These are phyloP conservation scores for Silene conica DNA, from an alignment of 148 eudicot species.

Conservation along the genomic window DNA sequence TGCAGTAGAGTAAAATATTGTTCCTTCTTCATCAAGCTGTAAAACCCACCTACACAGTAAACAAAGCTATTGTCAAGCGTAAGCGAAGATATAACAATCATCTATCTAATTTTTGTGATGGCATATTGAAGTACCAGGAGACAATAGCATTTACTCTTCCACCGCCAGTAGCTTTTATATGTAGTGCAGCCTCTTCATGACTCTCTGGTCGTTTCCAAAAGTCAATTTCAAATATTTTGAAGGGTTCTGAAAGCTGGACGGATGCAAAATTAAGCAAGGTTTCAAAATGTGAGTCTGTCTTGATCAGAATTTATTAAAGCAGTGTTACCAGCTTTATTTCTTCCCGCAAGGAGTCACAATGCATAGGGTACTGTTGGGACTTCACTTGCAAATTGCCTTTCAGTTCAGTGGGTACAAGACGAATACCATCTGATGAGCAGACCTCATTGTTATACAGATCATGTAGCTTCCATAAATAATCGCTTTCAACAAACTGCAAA, in stretches of 20 bases:
- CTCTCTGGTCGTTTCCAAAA: conserved; percentile 92
- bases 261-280: conserved; percentile 35
- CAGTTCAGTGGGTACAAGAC: conserved; percentile 51
- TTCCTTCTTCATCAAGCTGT: conserved; percentile 89
- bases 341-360: conserved; percentile 63
- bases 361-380: conserved; percentile 64
- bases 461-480: conserved; percentile 56
- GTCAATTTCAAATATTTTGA: conserved; percentile 89
- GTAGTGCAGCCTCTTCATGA: conserved; percentile 46
- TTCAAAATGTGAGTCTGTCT: background rate
- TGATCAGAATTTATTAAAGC: conserved; percentile 2
- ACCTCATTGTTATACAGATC: conserved; percentile 59
- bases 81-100: conserved; percentile 5
- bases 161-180: conserved; percentile 50
- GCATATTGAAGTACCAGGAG: conserved; percentile 78
- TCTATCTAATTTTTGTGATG: conserved; percentile 16
- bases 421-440: conserved; percentile 53
- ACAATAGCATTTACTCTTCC: conserved; percentile 79
- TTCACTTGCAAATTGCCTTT: conserved; percentile 42
- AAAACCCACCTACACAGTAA: conserved; percentile 73
- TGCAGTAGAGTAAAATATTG: conserved; percentile 71
- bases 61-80: conserved; percentile 4
- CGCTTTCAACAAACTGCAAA: conserved; percentile 75
- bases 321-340: conserved; percentile 63
- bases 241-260: conserved; percentile 92